Conservation (phyloP, 106 monocot species). For the Apostasia ramifera region DNA sequence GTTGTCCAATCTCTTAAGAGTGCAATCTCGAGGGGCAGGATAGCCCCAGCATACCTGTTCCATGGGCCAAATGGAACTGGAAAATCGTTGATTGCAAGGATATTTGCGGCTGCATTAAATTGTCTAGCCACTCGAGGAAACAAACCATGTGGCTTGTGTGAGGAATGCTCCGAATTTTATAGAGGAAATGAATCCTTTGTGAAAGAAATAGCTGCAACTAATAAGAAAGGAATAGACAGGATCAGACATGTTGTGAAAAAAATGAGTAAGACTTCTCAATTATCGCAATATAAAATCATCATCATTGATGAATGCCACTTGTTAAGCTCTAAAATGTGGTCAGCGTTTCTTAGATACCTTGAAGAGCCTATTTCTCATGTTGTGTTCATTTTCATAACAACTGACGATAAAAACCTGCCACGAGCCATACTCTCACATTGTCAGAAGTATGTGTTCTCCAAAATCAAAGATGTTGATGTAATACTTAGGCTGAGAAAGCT, state of each 20-base stretch:
- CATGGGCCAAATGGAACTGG: slow-evolving; percentile 73
- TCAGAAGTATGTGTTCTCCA: slow-evolving; percentile 64
- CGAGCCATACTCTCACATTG: slow-evolving; percentile 45
- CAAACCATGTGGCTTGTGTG: slow-evolving; percentile 58
- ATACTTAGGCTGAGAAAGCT: slow-evolving; percentile 35
- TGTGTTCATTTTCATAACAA: slow-evolving; percentile 64
- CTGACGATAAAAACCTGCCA: slow-evolving; percentile 46
- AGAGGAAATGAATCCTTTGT: slow-evolving; percentile 32
- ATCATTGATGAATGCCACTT: slow-evolving; percentile 67
- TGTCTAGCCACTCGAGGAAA: slow-evolving; percentile 40
- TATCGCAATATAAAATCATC: slow-evolving; percentile 36
- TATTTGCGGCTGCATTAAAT: slow-evolving; percentile 74
- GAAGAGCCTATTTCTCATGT: slow-evolving; percentile 44
- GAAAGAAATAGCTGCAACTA: slow-evolving; percentile 41
- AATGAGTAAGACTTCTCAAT: slow-evolving; percentile 11
- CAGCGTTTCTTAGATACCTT: slow-evolving; percentile 39
- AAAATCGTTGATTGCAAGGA: slow-evolving; percentile 54
- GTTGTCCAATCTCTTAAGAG: slow-evolving; percentile 66
- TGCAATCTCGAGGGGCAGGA: slow-evolving; percentile 42
- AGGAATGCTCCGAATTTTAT: slow-evolving; percentile 37
- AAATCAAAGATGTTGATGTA: slow-evolving; percentile 63
- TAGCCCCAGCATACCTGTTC: slow-evolving; percentile 72
- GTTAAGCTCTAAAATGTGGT: slow-evolving; percentile 54
- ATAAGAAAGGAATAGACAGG: slow-evolving; percentile 36
- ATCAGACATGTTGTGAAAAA: slow-evolving; percentile 37